Evolutionary conservation across 345 rosid species (phyloP).

Genomic region (Schrenkiella parvula): DNA sequence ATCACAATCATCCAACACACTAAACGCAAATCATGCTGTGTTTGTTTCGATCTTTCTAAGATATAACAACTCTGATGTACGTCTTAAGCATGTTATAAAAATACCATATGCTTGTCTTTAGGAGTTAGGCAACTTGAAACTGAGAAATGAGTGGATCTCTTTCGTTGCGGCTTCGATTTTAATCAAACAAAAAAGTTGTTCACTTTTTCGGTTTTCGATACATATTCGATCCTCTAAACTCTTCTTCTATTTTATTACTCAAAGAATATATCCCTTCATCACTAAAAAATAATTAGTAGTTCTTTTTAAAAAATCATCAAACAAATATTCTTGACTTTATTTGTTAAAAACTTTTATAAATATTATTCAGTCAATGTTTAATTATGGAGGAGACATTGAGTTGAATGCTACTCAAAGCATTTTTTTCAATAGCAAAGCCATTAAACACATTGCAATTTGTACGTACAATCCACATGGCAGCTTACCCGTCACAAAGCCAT

Average conservation of each 20-base stretch:
- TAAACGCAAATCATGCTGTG: too few relatives aligned
- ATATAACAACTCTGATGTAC: too few relatives aligned
- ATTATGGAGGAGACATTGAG: background rate
- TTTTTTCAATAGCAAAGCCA: constrained; percentile 7
- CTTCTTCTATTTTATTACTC: background rate
- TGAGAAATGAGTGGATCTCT: constrained; percentile 14
- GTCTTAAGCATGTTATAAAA: background rate
- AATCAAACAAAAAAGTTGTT: background rate
- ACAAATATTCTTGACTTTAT: background rate
- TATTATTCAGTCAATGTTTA: background rate
- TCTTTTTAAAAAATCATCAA: background rate
- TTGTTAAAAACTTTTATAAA: too few relatives aligned
- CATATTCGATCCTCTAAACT: background rate
- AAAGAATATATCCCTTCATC: background rate
- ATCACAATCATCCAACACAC: too few relatives aligned
- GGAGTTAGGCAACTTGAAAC: background rate
- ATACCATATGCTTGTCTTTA: background rate
- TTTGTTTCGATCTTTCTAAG: too few relatives aligned
- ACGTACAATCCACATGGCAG: constrained; percentile 42
- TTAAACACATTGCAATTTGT: background rate
- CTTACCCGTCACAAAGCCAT: constrained; percentile 24
- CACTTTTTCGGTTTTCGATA: background rate
- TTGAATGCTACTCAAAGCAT: background rate
- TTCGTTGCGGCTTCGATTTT: constrained; percentile 18
- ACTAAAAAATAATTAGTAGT: background rate